These are phyloP conservation scores for Kuraishia piskuri DNA, from an alignment of 805 yeast species.

Conservation along the genomic window DNA sequence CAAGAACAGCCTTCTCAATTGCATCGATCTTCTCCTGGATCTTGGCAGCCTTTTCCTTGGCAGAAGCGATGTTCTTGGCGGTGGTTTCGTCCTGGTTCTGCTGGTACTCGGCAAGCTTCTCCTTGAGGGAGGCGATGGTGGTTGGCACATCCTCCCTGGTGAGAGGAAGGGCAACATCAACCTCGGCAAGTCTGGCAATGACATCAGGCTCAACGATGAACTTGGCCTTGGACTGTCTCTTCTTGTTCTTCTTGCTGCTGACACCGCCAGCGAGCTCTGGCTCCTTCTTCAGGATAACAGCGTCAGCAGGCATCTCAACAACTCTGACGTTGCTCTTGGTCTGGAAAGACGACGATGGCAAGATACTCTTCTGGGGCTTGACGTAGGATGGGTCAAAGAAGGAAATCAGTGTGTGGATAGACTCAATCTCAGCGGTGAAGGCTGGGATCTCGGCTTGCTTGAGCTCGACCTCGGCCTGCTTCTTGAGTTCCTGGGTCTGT, in stretches of 20 bases:
- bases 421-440: constrained; percentile 65
- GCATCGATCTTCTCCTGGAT: constrained; percentile 35
- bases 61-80: constrained; percentile 62
- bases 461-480: constrained; percentile 64
- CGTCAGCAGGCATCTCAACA: constrained; percentile 55
- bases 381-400: constrained; percentile 76
- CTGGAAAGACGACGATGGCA: constrained; percentile 3
- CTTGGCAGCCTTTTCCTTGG: constrained; percentile 68
- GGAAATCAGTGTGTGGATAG: constrained; percentile 62
- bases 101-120: constrained; percentile 60
- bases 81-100: constrained; percentile 77
- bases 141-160: constrained; percentile 60
- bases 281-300: constrained; percentile 53
- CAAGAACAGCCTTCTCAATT: background rate
- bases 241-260: constrained; percentile 40
- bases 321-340: constrained; percentile 30
- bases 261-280: constrained; percentile 46
- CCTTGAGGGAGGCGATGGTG: constrained; percentile 59
- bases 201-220: constrained; percentile 76
- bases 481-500: constrained; percentile 39
- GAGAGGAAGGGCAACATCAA: constrained; percentile 73
- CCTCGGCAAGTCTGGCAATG: constrained; percentile 66
- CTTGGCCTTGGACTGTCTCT: constrained; percentile 36
- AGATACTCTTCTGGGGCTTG: constrained; percentile 31
- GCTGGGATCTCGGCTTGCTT: constrained; percentile 74